A percentile compares a stretch with the other conserved stretches of the same genome.
Evolutionary conservation across 208 protist species (phyloP).

Genomic region (Kentomonas sorsogonicus): DNA sequence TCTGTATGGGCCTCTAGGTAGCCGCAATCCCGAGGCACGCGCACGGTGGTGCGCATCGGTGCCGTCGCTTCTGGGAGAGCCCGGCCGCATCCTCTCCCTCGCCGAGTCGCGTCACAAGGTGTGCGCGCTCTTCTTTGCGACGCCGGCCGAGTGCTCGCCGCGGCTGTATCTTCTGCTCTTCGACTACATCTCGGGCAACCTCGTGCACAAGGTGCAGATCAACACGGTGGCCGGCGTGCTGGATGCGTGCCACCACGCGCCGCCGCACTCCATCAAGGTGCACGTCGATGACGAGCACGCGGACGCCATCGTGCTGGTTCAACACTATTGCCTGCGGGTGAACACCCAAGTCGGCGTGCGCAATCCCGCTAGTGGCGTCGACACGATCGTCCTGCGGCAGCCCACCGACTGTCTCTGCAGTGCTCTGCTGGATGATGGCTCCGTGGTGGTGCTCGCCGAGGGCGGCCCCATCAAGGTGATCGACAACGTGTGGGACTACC

Average conservation of each 20-base stretch:
- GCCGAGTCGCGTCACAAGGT: slow-evolving; percentile 46
- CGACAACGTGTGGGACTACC: slow-evolving; percentile 20
- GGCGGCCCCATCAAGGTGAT: slow-evolving; percentile 39
- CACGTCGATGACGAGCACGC: slow-evolving; percentile 56
- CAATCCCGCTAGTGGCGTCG: slow-evolving; percentile 61
- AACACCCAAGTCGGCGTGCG: slow-evolving; percentile 72
- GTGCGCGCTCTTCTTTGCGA: slow-evolving; percentile 36
- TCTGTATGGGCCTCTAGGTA: slow-evolving; percentile 21
- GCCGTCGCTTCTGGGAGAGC: slow-evolving; percentile 29
- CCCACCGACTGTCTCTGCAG: slow-evolving; percentile 31
- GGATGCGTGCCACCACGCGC: slow-evolving; percentile 23
- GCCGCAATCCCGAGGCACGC: neutral
- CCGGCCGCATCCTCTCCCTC: slow-evolving; percentile 33
- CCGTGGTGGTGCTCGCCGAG: slow-evolving; percentile 48
- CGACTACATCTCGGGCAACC: slow-evolving; percentile 29
- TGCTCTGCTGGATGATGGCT: slow-evolving; percentile 31
- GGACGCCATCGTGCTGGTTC: slow-evolving; percentile 40
- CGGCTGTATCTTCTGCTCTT: slow-evolving; percentile 57
- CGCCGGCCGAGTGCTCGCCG: slow-evolving; percentile 23
- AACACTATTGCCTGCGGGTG: slow-evolving; percentile 56
- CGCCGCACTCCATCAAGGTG: slow-evolving; percentile 53
- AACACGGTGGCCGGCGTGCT: slow-evolving; percentile 52
- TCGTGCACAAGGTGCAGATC: slow-evolving; percentile 52
- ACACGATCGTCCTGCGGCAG: slow-evolving; percentile 41
- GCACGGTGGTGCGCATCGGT: slow-evolving; percentile 61